Evolutionary conservation across 1,284 basidiomycete genomes (phyloP).

Genomic region (Entoloma clypeatum): DNA sequence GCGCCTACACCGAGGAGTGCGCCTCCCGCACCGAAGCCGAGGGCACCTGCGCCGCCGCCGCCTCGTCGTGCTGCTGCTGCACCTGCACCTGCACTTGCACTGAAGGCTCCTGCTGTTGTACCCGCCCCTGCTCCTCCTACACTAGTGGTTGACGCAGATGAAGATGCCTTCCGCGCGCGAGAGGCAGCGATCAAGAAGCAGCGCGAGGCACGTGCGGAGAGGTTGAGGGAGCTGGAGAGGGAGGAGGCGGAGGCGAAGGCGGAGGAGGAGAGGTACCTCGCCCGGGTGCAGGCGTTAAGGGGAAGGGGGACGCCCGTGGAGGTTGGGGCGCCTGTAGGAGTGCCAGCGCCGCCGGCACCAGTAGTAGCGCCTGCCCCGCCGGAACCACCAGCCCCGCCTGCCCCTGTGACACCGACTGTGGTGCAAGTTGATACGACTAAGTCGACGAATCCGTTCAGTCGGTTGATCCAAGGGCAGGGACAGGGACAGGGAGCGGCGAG

Average conservation of each 20-base stretch:
- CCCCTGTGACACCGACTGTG: constrained; percentile 31
- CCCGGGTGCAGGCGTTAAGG: constrained; percentile 45
- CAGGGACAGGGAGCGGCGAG: constrained; percentile 29
- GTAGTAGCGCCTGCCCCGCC: constrained; percentile 23
- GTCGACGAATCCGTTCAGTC: constrained; percentile 67
- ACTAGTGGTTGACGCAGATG: constrained; percentile 57
- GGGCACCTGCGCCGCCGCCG: constrained; percentile 40
- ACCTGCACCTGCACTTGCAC: constrained; percentile 42
- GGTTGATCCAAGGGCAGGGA: constrained; percentile 51
- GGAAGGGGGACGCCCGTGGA: constrained; percentile 34
- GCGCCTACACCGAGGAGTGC: constrained; percentile 33
- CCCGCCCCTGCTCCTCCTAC: constrained; percentile 34
- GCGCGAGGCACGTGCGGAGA: constrained; percentile 47
- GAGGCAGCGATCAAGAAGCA: constrained; percentile 66
- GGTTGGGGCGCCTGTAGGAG: constrained; percentile 26
- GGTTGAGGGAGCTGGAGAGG: constrained; percentile 63
- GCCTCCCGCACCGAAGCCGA: constrained; percentile 33
- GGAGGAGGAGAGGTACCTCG: constrained; percentile 61
- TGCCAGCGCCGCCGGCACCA: constrained; percentile 22
- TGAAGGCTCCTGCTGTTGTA: constrained; percentile 33
- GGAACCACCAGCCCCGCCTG: constrained; percentile 30
- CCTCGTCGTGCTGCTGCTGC: constrained; percentile 43
- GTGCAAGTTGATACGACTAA: constrained; percentile 27
- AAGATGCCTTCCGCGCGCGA: constrained; percentile 55
- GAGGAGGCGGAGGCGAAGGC: constrained; percentile 63